Conservation (phyloP, 106 monocot species). For the Dioscorea dumetorum region DNA sequence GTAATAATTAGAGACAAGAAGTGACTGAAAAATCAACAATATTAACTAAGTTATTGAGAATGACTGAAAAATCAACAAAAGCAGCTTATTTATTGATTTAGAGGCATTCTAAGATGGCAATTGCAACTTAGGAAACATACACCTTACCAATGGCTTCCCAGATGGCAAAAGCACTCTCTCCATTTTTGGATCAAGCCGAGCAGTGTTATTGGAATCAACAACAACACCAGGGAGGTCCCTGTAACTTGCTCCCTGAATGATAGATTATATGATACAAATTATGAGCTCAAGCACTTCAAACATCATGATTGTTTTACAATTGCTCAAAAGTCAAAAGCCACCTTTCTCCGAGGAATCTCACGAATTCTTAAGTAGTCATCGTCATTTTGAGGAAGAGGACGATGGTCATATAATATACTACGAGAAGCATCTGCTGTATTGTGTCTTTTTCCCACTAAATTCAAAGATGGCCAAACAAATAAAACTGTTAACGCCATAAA, state of each 20-base stretch:
- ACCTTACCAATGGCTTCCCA: slow-evolving; percentile 66
- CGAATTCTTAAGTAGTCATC: slow-evolving; percentile 67
- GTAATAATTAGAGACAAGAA: too few species aligned
- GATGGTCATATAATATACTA: slow-evolving; percentile 61
- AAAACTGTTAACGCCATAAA: neutral
- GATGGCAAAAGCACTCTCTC: slow-evolving; percentile 54
- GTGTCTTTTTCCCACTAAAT: slow-evolving; percentile 26
- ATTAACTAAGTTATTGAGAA: too few species aligned
- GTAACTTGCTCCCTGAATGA: slow-evolving; percentile 78
- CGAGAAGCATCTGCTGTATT: slow-evolving; percentile 15
- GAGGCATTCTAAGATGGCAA: too few species aligned
- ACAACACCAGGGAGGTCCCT: slow-evolving; percentile 80
- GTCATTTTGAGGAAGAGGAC: slow-evolving; percentile 31
- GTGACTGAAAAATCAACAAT: too few species aligned
- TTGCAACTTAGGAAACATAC: too few species aligned
- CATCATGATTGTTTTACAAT: too few species aligned
- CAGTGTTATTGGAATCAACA: slow-evolving; percentile 53
- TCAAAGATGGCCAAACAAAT: neutral
- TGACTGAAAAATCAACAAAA: too few species aligned
- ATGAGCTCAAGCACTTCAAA: too few species aligned
- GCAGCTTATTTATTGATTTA: too few species aligned
- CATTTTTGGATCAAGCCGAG: slow-evolving; percentile 46
- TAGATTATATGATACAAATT: neutral
- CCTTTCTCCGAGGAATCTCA: slow-evolving; percentile 79
- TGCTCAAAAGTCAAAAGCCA: slow-evolving; percentile 6